Conservation (phyloP, 2,329 filamentous ascomycete species). For the Sclerotinia sclerotiorum region DNA sequence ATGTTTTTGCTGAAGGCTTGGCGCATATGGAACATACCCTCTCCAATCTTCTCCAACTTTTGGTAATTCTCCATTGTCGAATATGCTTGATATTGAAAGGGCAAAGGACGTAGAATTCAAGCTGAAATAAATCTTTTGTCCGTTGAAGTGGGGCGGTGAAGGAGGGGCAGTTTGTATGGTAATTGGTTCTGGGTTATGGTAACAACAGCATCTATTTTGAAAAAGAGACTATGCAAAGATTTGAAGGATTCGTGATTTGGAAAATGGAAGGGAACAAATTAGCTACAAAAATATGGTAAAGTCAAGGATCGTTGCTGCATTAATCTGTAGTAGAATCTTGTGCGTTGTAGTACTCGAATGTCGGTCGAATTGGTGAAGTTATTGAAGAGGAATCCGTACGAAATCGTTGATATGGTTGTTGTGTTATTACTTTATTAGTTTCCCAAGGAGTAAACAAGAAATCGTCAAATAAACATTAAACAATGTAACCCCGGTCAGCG, state of each 20-base stretch:
- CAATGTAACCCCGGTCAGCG: slow-evolving; percentile 13
- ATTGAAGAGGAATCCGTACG: not conserved
- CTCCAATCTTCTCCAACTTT: slow-evolving; percentile 94
- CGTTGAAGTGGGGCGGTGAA: slow-evolving; percentile 26
- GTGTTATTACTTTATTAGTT: slow-evolving; percentile 15
- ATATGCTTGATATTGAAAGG: slow-evolving; percentile 27
- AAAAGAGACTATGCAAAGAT: slow-evolving; percentile 20
- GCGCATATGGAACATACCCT: slow-evolving; percentile 60
- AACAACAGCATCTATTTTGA: slow-evolving; percentile 30
- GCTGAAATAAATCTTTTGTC: slow-evolving; percentile 33
- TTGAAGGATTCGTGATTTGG: not conserved
- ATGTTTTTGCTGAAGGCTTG: slow-evolving; percentile 1
- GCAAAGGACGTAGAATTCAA: slow-evolving; percentile 36
- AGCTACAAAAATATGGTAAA: slow-evolving; percentile 2
- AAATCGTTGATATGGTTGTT: slow-evolving; percentile 1
- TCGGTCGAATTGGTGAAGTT: not conserved
- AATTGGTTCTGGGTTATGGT: slow-evolving; percentile 17
- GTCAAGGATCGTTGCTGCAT: slow-evolving; percentile 3
- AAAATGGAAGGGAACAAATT: not conserved
- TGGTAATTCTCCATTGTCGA: slow-evolving; percentile 82
- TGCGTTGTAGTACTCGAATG: not conserved
- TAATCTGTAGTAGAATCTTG: not conserved
- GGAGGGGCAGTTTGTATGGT: slow-evolving; percentile 31
- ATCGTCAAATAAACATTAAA: slow-evolving; percentile 21
- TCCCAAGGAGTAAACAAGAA: slow-evolving; percentile 21